Percentiles rank a stretch among this genome's conserved stretches.
phyloP scores from a whole-genome alignment of 306 rosid genomes.

The Astragalus membranaceus region DNA sequence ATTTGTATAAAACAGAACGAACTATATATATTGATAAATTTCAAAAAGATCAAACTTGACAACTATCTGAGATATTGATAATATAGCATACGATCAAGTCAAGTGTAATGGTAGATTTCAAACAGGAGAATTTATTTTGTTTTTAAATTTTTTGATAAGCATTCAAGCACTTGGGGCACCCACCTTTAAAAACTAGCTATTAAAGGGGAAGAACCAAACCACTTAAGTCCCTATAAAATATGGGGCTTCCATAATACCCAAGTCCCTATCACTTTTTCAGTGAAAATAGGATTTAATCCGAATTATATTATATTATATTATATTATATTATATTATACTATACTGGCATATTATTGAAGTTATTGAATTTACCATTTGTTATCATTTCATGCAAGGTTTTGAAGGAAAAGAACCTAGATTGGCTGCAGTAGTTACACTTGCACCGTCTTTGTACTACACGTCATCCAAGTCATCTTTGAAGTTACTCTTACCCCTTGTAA shows the following conservation, averaged over 20 bases:
- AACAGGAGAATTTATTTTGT: not conserved
- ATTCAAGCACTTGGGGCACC: no score
- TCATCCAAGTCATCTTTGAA: constrained; percentile 85
- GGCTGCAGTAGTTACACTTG: constrained; percentile 87
- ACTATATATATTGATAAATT: not conserved
- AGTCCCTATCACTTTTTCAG: not conserved
- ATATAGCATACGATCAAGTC: not conserved
- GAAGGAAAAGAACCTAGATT: constrained; percentile 70
- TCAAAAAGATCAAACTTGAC: not conserved
- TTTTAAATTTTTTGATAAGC: not conserved
- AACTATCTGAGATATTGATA: not conserved
- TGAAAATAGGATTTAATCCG: no score
- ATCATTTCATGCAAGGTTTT: constrained; percentile 44
- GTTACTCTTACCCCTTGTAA: no score
- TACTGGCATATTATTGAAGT: no score
- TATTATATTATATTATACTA: no score
- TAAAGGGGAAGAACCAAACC: no score
- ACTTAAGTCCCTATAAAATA: no score
- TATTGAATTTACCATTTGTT: constrained; percentile 8
- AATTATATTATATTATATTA: no score
- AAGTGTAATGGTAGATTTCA: not conserved
- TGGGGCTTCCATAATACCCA: no score
- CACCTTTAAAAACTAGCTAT: no score
- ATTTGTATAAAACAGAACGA: not conserved
- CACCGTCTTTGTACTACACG: constrained; percentile 89